Evolutionary conservation across 345 rosid genomes (phyloP), one percentile per base, ranked within the genome.

Genomic region (Jatropha curcas): DNA sequence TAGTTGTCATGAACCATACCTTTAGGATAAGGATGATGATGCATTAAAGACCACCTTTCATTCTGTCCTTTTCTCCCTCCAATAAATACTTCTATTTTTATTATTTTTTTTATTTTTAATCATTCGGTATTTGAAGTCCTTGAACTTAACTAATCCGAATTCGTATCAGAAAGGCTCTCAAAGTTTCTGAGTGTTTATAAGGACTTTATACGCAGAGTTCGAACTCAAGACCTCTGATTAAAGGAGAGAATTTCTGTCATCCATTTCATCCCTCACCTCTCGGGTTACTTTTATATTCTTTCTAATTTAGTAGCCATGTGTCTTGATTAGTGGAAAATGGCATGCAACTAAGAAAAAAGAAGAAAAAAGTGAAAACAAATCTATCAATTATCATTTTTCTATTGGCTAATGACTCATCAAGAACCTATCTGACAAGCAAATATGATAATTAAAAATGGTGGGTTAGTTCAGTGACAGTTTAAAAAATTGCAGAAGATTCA

Each of bases 321-420:
- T 79, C 76, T 34, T 22, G 43, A 71, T 60, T 64, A 64, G 71
- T 68, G 82, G 86, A 75, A 63, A 73, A 58, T 57, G 76, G 67
- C 59, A 65, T n/a, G 57, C 65, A 73, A 71, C 41, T 48, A 28
- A 20, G 20, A 48, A 27, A 20, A 22, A 48, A 27, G 37, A 43
- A 60, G 16, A 37, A 39, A 62, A 53, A 4, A 22, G 11, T 11
- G 48, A 28, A 55, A 0, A 16, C 31, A 30, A 46, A 22, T 13
- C 16, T 35, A 41, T 70, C 68, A 62, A 67, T 76, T 79, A 43
- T 53, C 70, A 71, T 62, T 76, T 75, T 80, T 74, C 75, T 65
- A 84, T 72, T 84, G 79, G 84, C 59, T 69, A 41, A 60, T 83
- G 87, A 80, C 80, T 82, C 87, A 77, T 69, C 78, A 37, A 35